Evolutionary conservation across 1,284 basidiomycete genomes (phyloP), one percentile per base, ranked within the genome.

Genomic region (Vanrija sp.): DNA sequence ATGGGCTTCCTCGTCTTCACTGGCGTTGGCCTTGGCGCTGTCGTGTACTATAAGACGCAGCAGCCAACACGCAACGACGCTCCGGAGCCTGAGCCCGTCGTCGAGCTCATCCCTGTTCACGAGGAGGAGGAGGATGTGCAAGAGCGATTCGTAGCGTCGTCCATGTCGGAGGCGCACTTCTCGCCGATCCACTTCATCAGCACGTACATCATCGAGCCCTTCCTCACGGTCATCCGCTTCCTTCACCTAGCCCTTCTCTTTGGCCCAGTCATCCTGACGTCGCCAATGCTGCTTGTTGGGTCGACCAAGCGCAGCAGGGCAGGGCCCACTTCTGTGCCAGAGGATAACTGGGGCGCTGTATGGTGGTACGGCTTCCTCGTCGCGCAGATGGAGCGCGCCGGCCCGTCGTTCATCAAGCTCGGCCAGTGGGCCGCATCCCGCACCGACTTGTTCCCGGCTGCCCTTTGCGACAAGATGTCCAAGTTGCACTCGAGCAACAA

Each of bases 341-440:
- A 87, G 29, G 89, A 91, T 61, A 82, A 83, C 65, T 89, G 87
- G 86, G 88, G 91, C 51, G 88, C 89, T 4, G 80, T 90, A 2
- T 96, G 91, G 93, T 99, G 96, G 96, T 98, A 97, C 73, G 82
- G 82, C 18, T 83, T 93, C 58, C 80, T 99, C 8, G 92, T 95
- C 15, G 79, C 80, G 52, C 88, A 88, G 72, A 98, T 98, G 94
- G 87, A 95, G 75, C 80, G 85, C 10, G 95, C 95, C 6, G 96
- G 96, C 1, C 96, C 96, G 4, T 96, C 93, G 0, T 98, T 98
- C 73, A 92, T 92, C 77, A 99, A 99, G 89, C 83, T 98, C 49
- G 91, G 91, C 1, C 96, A 99, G 82, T 99, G 96, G 96, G 96
- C 96, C 1, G 96, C 89, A 6, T 94, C 93, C 26, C 84, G 96